Evolutionary conservation across 1,284 basidiomycete species (phyloP), one percentile per base, ranked within the genome.

Genomic region (Wallemia hederae): DNA sequence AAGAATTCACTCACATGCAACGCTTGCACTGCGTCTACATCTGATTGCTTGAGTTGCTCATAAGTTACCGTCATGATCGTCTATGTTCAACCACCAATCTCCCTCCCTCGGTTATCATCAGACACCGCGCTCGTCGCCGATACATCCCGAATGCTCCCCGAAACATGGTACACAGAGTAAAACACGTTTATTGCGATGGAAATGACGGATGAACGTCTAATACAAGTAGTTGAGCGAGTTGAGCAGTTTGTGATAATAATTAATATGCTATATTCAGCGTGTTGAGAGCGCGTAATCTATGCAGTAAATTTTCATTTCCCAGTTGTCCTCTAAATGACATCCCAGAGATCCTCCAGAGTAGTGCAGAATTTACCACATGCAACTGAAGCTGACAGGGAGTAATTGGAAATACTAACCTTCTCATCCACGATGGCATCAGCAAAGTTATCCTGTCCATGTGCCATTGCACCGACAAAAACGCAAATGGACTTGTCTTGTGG

Each of bases 381-480:
- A n/a, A 73, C 90, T 34, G 83, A 87, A 24, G 94, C 92, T 67
- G 88, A 92, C 59, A 98, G 74, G 3, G 85, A 80, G 72, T 94
- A 99, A 67, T 96, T 83, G 67, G 85, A 90, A 71, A 99, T 90
- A 63, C 85, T 81, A 67, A 98, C 91, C 75, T 99, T 99, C 72
- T 94, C 85, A 69, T 98, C 92, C 0, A 96, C 86, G 64, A 87
- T 72, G n/a, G 78, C 85, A 72, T 99, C 94, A 14, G 94, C 92
- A 74, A 99, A 99, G 73, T 91, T 88, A 68, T 99, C 92, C 64
- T 81, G 81, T 9, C 89, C 90, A 64, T 90, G 76, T 1, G 90
- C 90, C 90, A 96, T 96, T 22, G 94, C 92, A 62, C 92, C 94
- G 59, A 98, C 89, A 68, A 97, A 97, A 60, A 98, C 86, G 15